Conservation (phyloP, 805 yeast species). For the Candida khao-thaluensis region DNA sequence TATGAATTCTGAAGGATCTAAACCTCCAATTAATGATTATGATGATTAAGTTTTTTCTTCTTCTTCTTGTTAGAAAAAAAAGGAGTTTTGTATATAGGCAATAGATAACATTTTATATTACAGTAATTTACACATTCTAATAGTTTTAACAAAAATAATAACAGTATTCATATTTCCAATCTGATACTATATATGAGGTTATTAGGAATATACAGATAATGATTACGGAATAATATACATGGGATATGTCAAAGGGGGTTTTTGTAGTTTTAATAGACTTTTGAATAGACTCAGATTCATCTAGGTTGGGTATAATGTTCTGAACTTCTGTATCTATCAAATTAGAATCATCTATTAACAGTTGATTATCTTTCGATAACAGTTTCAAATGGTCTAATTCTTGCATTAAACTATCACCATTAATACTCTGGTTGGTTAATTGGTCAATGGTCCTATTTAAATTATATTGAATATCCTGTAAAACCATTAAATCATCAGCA, state of each 20-base stretch:
- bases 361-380: neutral
- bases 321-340: too few species aligned
- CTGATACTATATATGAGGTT: constrained; percentile 22
- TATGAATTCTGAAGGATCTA: constrained; percentile 76
- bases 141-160: constrained; percentile 35
- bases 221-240: constrained; percentile 8
- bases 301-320: too few species aligned
- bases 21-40: constrained; percentile 87
- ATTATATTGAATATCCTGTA: constrained; percentile 9
- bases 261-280: too few species aligned
- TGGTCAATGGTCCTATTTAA: constrained; percentile 4
- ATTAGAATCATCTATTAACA: neutral
- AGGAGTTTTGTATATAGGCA: constrained; percentile 1
- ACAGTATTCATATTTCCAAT: constrained; percentile 37
- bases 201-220: constrained; percentile 8
- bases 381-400: constrained; percentile 2
- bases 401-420: constrained; percentile 1
- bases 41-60: constrained; percentile 45
- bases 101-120: constrained; percentile 1
- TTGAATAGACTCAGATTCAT: too few species aligned
- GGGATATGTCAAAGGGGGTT: too few species aligned
- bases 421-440: too few species aligned
- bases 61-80: neutral
- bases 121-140: neutral
- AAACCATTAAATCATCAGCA: constrained; percentile 7